Evolutionary conservation across 331 rosid species (phyloP).

Genomic region (Pyracantha coccinea): DNA sequence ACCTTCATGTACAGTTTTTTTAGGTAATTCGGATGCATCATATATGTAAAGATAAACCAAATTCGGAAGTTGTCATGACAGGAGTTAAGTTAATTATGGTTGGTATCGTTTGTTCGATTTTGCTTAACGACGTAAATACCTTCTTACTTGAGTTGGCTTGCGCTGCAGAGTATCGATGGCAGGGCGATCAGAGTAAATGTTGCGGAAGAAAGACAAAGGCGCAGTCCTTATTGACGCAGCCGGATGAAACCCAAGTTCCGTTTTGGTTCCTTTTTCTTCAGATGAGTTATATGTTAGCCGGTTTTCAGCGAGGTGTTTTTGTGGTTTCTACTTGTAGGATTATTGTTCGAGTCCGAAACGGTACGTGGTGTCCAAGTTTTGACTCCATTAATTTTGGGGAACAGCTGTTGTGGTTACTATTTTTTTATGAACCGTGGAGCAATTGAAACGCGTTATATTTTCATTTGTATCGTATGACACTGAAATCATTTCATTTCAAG

Average conservation of each 20-base stretch:
- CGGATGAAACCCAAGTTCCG: conserved; percentile 13
- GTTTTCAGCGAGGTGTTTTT: conserved; percentile 17
- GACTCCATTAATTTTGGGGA: conserved; percentile 8
- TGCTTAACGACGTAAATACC: not conserved
- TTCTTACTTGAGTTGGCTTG: conserved; percentile 5
- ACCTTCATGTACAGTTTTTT: not conserved
- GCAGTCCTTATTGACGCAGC: conserved; percentile 39
- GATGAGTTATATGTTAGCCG: conserved; percentile 21
- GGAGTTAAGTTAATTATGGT: not conserved
- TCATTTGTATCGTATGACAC: not conserved
- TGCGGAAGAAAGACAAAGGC: conserved; percentile 83
- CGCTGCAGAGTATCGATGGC: conserved; percentile 70
- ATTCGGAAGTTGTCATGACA: not conserved
- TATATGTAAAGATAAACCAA: not conserved
- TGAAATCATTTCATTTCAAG: not conserved
- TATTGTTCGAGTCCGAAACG: conserved; percentile 9
- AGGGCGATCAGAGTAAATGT: conserved; percentile 85
- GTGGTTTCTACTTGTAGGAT: conserved; percentile 11
- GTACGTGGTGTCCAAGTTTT: not conserved
- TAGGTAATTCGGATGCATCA: not conserved
- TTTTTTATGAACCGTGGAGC: not conserved
- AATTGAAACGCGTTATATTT: not conserved
- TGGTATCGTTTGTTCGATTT: not conserved
- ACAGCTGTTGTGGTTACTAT: not conserved
- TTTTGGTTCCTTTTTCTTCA: not conserved